Base-by-base conservation (phyloP, 306 rosid species). In the Delonix regia region DNA sequence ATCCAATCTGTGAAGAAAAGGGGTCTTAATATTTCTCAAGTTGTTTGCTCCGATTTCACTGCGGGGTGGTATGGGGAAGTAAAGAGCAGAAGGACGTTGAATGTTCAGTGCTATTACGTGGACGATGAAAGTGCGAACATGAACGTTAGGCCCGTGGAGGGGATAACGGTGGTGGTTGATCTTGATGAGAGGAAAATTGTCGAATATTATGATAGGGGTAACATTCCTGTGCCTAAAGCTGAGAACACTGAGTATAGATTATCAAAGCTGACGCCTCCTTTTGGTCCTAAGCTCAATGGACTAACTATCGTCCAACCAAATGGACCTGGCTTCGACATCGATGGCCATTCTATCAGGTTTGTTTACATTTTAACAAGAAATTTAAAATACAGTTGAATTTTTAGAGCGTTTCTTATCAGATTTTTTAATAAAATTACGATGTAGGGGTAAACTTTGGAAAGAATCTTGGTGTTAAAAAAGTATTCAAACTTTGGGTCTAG, bases 21-120 rank as follows among this genome's bases (percentile, higher is more conserved):
- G 44, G 74, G 69, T 6, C 33, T 84, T 0, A 84, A 80, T 48
- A 21, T 61, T 1, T 84, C 87, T 0, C 0, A 77, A 0, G 77
- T 81, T 57, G 1, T 57, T 9, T 84, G 87, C 1, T 21, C 47
- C 0, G 6, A 44, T 2, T 76, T 63, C 34, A 21, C 80, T 0
- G 21, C 49, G 38, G 85, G 87, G 34, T 80, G 87, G 87, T 84
- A 33, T n/a, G 87, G 85, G 24, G 80, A 80, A 6, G 67, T 8
- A 2, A 71, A 76, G 14, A 76, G 25, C 7, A 65, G 25, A 24
- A 41, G 87, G 51, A 67, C 9, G 2, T 38, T 60, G 74, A 80
- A 72, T 41, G 8, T 77, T 18, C 79, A 65, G 77, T 84, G 87
- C 33, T 72, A 47, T 51, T 84, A 72, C 70, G 13, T 9, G 0